Evolutionary conservation across 108 stramenopile species (phyloP).

Genomic region (Bacterosira constricta): DNA sequence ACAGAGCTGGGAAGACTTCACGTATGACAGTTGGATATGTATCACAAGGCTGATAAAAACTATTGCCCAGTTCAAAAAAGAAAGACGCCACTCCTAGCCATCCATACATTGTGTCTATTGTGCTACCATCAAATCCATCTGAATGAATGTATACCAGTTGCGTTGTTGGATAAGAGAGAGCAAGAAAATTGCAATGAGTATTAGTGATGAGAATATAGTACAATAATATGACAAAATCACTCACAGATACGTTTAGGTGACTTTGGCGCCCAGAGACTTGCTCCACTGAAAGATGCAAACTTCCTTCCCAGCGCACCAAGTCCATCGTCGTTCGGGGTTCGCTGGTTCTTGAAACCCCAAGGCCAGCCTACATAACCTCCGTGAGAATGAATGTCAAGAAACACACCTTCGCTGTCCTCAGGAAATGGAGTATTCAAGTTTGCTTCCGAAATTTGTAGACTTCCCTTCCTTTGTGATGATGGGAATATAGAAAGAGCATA

Average conservation of each 20-base stretch:
- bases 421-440: not conserved
- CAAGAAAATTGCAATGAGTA: too few species aligned
- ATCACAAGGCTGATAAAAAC: conserved; percentile 1
- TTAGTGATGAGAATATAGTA: not conserved
- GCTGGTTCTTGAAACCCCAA: conserved; percentile 10
- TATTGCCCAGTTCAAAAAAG: conserved; percentile 3
- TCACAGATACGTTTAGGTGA: not conserved
- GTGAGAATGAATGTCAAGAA: conserved; percentile 10
- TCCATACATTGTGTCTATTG: conserved; percentile 6
- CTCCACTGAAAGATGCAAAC: not conserved
- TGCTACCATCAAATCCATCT: conserved; percentile 6
- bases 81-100: conserved; percentile 5
- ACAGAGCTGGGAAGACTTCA: not conserved
- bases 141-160: not conserved
- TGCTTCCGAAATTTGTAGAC: not conserved
- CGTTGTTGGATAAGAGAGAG: too few species aligned
- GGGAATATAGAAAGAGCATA: conserved; percentile 6
- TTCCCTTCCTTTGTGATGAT: not conserved
- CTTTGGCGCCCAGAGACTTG: not conserved
- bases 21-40: not conserved
- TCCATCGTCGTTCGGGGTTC: conserved; percentile 1
- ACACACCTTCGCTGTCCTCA: not conserved
- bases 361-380: not conserved
- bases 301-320: conserved; percentile 4
- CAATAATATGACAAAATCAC: not conserved